Evolutionary conservation across 441 rosid species (phyloP).

Genomic region (Cnidoscolus chayamansa): DNA sequence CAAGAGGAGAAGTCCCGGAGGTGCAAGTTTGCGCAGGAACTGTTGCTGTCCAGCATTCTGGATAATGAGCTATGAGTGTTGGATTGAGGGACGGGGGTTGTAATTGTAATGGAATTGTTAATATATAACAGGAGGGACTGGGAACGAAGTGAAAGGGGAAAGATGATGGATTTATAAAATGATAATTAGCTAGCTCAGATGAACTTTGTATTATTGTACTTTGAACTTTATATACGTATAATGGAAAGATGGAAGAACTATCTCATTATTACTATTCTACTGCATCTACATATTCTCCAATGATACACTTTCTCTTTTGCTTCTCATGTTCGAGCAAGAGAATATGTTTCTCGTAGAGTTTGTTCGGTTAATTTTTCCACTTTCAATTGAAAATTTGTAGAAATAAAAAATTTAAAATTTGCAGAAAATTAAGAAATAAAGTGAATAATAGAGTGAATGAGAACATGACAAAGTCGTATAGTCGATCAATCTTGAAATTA

Average conservation of each 20-base stretch:
- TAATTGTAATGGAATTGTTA: conserved; percentile 14
- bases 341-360: too few relatives aligned
- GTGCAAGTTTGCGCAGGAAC: conserved; percentile 59
- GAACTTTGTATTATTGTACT: conserved; percentile 16
- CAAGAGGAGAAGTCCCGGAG: conserved; percentile 53
- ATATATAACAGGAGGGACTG: conserved; percentile 13
- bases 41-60: conserved; percentile 56
- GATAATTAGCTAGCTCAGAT: conserved; percentile 6
- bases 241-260: conserved; percentile 21
- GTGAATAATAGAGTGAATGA: too few relatives aligned
- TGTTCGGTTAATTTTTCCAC: too few relatives aligned
- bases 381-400: too few relatives aligned
- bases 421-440: too few relatives aligned
- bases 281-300: too few relatives aligned
- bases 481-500: too few relatives aligned
- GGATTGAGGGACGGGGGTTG: not conserved
- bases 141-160: conserved; percentile 6
- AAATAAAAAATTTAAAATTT: too few relatives aligned
- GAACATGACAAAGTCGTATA: too few relatives aligned
- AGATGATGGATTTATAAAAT: conserved; percentile 1
- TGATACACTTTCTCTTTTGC: too few relatives aligned
- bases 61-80: conserved; percentile 44
- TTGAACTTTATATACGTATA: conserved; percentile 7
- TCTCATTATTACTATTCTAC: not conserved
- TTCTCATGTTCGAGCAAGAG: too few relatives aligned